These are phyloP conservation scores for Xylariaceae sp. DNA, from an alignment of 2,329 filamentous ascomycete species.

Conservation along the genomic window DNA sequence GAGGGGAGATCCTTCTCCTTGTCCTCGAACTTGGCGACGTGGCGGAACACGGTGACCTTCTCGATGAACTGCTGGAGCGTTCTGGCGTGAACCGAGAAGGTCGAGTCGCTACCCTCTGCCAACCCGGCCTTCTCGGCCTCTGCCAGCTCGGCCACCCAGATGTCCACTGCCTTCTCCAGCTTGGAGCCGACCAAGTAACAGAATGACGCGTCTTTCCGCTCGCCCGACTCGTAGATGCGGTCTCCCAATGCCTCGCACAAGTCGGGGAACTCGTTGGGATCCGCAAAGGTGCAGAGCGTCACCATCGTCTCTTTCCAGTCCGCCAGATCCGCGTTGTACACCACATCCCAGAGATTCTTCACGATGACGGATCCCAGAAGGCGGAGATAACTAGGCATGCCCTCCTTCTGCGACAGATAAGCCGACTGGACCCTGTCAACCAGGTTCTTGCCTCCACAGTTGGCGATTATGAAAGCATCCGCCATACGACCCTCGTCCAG, in stretches of 20 bases:
- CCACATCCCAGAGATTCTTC: conserved; percentile 97
- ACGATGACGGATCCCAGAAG: conserved; percentile 85
- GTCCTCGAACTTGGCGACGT: conserved; percentile 89
- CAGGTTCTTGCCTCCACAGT: conserved; percentile 88
- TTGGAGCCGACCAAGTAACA: conserved; percentile 95
- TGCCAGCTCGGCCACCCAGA: conserved; percentile 87
- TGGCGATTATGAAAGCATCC: conserved; percentile 96
- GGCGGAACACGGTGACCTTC: conserved; percentile 94
- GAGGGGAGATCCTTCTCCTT: conserved; percentile 62
- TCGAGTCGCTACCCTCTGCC: conserved; percentile 66
- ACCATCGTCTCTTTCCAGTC: conserved; percentile 99
- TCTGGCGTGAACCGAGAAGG: conserved; percentile 85
- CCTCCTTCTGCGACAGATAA: conserved; percentile 78
- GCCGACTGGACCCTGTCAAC: conserved; percentile 90
- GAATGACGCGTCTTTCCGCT: conserved; percentile 87
- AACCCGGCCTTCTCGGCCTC: conserved; percentile 75
- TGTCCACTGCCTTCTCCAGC: conserved; percentile 90
- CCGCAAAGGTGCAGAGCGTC: conserved; percentile 89
- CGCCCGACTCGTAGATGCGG: conserved; percentile 71
- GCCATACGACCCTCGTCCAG: conserved; percentile 84
- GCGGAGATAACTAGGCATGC: conserved; percentile 85
- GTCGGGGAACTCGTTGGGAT: conserved; percentile 85
- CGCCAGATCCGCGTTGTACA: conserved; percentile 86
- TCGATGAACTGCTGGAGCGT: conserved; percentile 92
- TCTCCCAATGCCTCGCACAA: conserved; percentile 94